Conservation (phyloP, 73 alveolate species). For the Paraurostyla sp. region DNA sequence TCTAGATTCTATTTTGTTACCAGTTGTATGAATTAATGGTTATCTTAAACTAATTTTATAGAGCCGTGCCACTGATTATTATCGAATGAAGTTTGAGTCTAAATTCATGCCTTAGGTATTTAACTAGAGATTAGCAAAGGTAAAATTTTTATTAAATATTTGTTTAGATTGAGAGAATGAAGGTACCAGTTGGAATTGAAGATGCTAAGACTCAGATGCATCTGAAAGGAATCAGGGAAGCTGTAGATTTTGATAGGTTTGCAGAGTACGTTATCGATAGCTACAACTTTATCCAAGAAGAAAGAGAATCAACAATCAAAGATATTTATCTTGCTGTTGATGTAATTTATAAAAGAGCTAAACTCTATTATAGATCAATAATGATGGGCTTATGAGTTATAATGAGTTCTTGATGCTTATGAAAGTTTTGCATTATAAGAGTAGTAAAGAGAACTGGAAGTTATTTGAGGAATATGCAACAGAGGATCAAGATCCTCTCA, state of each 20-base stretch:
- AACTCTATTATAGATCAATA: background rate
- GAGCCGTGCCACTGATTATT: constrained; percentile 65
- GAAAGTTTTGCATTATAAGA: background rate
- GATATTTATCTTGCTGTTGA: constrained; percentile 63
- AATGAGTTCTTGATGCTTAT: constrained; percentile 48
- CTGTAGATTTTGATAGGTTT: constrained; percentile 56
- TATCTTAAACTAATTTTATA: background rate
- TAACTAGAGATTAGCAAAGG: background rate
- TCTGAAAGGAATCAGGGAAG: constrained; percentile 39
- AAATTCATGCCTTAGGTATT: background rate
- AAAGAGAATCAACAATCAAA: constrained; percentile 49
- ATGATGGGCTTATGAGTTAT: constrained; percentile 20
- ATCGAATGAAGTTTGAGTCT: constrained; percentile 23
- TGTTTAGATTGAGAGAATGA: constrained; percentile 37
- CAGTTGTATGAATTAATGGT: background rate
- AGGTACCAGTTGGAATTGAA: constrained; percentile 30
- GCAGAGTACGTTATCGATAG: constrained; percentile 7
- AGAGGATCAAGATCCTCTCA: background rate
- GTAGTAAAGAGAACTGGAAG: background rate
- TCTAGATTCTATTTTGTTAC: constrained; percentile 11
- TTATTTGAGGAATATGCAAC: constrained; percentile 59
- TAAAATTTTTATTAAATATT: background rate
- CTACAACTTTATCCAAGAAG: constrained; percentile 3
- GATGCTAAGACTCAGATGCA: background rate
- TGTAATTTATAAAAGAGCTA: background rate